A percentile compares a stretch with the other conserved stretches of the same genome.
Conservation (phyloP, 345 rosid genomes). For the Laguncularia racemosa region DNA sequence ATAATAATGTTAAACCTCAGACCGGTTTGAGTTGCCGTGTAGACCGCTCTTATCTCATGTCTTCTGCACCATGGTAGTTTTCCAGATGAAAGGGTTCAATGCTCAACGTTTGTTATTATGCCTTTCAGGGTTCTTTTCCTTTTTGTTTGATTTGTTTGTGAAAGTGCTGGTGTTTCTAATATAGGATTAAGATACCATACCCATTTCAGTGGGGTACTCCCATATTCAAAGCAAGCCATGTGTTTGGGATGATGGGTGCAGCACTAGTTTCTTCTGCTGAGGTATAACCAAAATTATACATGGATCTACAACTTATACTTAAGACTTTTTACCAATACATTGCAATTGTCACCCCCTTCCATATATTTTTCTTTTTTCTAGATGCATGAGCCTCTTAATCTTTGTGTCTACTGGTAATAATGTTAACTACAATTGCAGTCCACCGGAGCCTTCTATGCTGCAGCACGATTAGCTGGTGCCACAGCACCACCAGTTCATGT, state of each 20-base stretch:
- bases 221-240: slow-evolving; percentile 86
- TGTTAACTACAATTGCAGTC: slow-evolving; percentile 41
- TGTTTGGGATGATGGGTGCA: slow-evolving; percentile 94
- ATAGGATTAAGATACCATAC: slow-evolving; percentile 82
- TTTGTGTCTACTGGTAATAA: too few relatives aligned
- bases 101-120: too few relatives aligned
- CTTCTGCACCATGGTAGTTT: slow-evolving; percentile 78
- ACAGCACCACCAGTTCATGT: slow-evolving; percentile 95
- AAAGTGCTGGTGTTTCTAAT: slow-evolving; percentile 5
- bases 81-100: neutral
- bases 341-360: too few relatives aligned
- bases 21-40: slow-evolving; percentile 79
- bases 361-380: neutral
- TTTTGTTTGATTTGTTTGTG: neutral
- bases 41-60: slow-evolving; percentile 60
- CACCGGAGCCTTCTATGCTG: slow-evolving; percentile 74
- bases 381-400: neutral
- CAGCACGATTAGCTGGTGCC: slow-evolving; percentile 87
- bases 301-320: neutral
- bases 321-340: too few relatives aligned
- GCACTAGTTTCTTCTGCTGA: slow-evolving; percentile 89
- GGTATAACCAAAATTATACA: slow-evolving; percentile 27
- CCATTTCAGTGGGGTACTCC: slow-evolving; percentile 99
- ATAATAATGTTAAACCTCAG: slow-evolving; percentile 51
- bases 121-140: too few relatives aligned